phyloP scores from a whole-genome alignment of 345 rosid species.

The Brassica rapa region DNA sequence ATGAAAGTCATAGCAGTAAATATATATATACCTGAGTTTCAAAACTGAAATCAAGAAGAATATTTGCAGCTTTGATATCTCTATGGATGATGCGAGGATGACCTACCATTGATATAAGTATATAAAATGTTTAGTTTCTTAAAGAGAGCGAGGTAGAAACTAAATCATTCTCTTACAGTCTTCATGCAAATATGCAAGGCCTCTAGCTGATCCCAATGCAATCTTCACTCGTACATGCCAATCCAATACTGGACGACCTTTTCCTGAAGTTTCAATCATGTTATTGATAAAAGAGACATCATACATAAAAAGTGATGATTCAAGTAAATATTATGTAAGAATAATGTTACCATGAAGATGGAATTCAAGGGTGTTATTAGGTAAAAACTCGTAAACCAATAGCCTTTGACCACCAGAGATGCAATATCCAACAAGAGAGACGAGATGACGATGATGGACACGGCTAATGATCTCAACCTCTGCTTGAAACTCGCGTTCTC shows the following conservation, averaged over 20 bases:
- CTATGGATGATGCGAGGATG: slow-evolving; percentile 91
- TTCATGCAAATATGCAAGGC: slow-evolving; percentile 94
- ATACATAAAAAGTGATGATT: neutral
- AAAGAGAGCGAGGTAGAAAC: neutral
- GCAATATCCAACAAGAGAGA: slow-evolving; percentile 84
- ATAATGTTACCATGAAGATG: slow-evolving; percentile 67
- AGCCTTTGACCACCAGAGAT: slow-evolving; percentile 56
- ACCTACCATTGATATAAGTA: slow-evolving; percentile 45
- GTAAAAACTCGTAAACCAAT: slow-evolving; percentile 74
- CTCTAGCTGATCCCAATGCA: slow-evolving; percentile 89
- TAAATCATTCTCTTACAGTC: slow-evolving; percentile 60
- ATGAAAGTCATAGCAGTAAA: neutral
- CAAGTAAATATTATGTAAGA: neutral
- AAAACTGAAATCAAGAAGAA: slow-evolving; percentile 68
- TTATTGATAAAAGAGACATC: neutral
- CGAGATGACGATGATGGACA: slow-evolving; percentile 92
- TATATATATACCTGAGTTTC: slow-evolving; percentile 67
- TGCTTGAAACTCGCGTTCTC: slow-evolving; percentile 76
- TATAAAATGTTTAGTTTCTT: neutral
- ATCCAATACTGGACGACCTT: slow-evolving; percentile 63
- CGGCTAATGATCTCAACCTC: slow-evolving; percentile 93
- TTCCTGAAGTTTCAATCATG: slow-evolving; percentile 46
- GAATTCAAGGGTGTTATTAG: slow-evolving; percentile 73
- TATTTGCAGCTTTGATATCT: slow-evolving; percentile 88
- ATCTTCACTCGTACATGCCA: slow-evolving; percentile 74